phyloP scores from a whole-genome alignment of 352 stramenopile species.

The Globisporangium emineosum region DNA sequence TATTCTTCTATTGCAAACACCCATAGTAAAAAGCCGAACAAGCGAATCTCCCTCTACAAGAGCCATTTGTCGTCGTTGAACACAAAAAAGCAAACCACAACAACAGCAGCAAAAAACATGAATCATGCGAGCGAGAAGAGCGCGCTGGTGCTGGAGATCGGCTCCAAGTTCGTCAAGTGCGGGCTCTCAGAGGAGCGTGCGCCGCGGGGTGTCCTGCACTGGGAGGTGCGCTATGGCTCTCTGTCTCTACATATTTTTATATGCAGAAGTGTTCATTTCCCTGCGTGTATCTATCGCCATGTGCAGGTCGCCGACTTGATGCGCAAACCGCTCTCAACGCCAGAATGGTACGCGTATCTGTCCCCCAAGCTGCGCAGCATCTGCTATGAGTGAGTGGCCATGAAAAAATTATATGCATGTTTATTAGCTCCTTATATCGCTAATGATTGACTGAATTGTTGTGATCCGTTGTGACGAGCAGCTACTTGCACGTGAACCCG shows the following conservation, averaged over 20 bases:
- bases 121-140: slow-evolving; percentile 39
- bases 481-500: slow-evolving; percentile 68
- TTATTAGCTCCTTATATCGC: neutral
- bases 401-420: neutral
- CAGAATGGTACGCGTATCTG: slow-evolving; percentile 50
- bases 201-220: slow-evolving; percentile 60
- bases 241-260: neutral
- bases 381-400: slow-evolving; percentile 66
- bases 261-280: neutral
- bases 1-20: neutral
- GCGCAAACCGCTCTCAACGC: slow-evolving; percentile 22
- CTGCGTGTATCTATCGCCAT: neutral
- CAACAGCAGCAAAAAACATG: slow-evolving; percentile 10
- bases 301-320: slow-evolving; percentile 58
- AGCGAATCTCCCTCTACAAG: slow-evolving; percentile 13
- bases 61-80: neutral
- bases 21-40: neutral
- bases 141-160: slow-evolving; percentile 79
- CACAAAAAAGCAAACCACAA: neutral
- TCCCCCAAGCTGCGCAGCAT: slow-evolving; percentile 53
- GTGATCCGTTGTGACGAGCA: slow-evolving; percentile 14
- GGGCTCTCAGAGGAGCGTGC: slow-evolving; percentile 75
- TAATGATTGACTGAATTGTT: neutral
- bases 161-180: slow-evolving; percentile 59
- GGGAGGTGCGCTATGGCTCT: slow-evolving; percentile 41